phyloP scores from a whole-genome alignment of 768 basidiomycete species.

The Gelatoporia subvermispora region DNA sequence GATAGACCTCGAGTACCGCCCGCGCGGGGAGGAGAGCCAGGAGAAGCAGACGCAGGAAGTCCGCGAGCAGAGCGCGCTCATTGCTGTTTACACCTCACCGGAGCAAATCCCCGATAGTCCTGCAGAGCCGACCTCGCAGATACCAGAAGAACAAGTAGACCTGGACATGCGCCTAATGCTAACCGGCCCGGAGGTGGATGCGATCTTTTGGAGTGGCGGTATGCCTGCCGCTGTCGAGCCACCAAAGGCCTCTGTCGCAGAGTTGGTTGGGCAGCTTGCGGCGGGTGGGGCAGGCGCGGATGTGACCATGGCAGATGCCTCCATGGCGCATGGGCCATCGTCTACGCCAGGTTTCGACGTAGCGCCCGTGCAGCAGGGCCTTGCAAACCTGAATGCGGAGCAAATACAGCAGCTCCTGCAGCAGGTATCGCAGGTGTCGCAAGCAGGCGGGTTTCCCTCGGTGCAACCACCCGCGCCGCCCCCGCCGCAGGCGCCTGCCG shows the following conservation, averaged over 20 bases:
- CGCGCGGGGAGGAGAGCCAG: slow-evolving; percentile 62
- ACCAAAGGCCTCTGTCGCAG: slow-evolving; percentile 50
- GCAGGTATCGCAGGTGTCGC: slow-evolving; percentile 30
- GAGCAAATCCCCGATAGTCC: slow-evolving; percentile 77
- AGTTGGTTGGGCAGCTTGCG: slow-evolving; percentile 62
- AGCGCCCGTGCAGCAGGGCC: slow-evolving; percentile 38
- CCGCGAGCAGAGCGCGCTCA: slow-evolving; percentile 72
- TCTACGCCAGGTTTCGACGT: slow-evolving; percentile 24
- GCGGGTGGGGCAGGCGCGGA: slow-evolving; percentile 35
- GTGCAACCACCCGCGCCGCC: slow-evolving; percentile 8
- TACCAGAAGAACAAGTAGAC: slow-evolving; percentile 69
- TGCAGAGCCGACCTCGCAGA: slow-evolving; percentile 55
- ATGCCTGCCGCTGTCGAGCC: slow-evolving; percentile 19
- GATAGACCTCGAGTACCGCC: slow-evolving; percentile 43
- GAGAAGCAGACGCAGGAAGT: slow-evolving; percentile 71
- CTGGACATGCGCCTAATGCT: slow-evolving; percentile 60
- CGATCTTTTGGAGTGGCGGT: slow-evolving; percentile 55
- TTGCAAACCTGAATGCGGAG: slow-evolving; percentile 48
- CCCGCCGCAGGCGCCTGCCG: slow-evolving; percentile 10
- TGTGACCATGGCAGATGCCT: slow-evolving; percentile 33
- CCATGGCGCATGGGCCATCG: slow-evolving; percentile 26
- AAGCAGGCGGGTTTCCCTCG: slow-evolving; percentile 7
- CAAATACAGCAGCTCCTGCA: slow-evolving; percentile 61
- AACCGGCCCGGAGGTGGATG: slow-evolving; percentile 61
- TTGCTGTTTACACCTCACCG: slow-evolving; percentile 66